Base-by-base conservation (phyloP, 2,329 filamentous ascomycete genomes). In the Nemania sp. region DNA sequence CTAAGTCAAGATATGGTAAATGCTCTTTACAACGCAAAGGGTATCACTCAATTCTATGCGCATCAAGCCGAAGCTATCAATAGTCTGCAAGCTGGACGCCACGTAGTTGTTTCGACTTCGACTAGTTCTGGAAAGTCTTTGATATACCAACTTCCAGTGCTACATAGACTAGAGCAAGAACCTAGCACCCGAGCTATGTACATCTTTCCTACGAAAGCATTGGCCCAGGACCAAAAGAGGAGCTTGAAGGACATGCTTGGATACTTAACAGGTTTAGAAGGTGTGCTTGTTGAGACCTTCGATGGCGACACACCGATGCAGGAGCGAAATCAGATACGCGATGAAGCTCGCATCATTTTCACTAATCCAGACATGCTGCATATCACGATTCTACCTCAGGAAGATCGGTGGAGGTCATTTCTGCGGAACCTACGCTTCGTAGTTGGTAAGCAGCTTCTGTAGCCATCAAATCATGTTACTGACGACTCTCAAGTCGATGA, bases 331-430 rank as follows among this genome's bases (percentile, higher is more conserved):
- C 68, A 77, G 23, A 93, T 99, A 58, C 84, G 93, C 5, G 92
- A 97, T 33, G 86, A 95, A 71, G 94, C 89, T 0, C 82, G 91
- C 20, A 91, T 97, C 58, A 93, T 99, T 45, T 97, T 99, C 66
- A 99, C 94, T 0, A 99, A 99, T 64, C 94, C 94, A 0, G 94
- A 99, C 66, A 99, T 97, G 92, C 79, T 99, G 30, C 94, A 99
- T 63, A 84, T 97, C 28, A 95, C 91, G 0, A 95, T 99, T 22
- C 73, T 99, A 3, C 93, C 94, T 0, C 90, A 97, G 66, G 94
- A 99, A 73, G 88, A 91, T 59, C 82, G 82, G 24, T 99, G 94
- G 94, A 82, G 92, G 41, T 83, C 82, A 0, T 97, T 96, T 62
- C 71, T 99, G n/a, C 84, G 90, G 69, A 91, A 96, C 61, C 74